A percentile compares a stretch with the other conserved stretches of the same genome.
Conservation (phyloP, 164 flowering plant genomes). For the Chimonanthus salicifolius region DNA sequence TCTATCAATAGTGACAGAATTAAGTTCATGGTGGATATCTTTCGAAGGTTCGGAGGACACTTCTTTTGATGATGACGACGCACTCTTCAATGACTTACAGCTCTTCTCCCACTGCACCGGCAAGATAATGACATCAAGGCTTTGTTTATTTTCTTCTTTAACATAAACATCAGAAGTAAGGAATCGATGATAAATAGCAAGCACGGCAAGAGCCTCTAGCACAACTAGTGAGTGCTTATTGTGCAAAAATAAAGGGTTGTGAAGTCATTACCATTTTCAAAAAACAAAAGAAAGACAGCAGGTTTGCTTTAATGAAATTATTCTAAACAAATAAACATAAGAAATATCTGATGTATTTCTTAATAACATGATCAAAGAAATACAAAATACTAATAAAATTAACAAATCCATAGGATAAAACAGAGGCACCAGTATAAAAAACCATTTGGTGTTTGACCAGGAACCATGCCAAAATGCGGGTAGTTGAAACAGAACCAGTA, state of each 20-base stretch:
- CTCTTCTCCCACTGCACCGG: conserved; percentile 72
- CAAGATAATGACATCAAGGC: conserved; percentile 1
- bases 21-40: conserved; percentile 75
- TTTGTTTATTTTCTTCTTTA: background rate
- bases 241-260: no score
- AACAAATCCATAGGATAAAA: background rate
- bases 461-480: background rate
- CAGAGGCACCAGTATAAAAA: background rate
- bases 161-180: background rate
- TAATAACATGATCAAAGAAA: background rate
- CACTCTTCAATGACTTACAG: conserved; percentile 43
- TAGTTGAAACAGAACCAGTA: no score
- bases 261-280: no score
- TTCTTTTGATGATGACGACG: conserved; percentile 22
- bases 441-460: background rate
- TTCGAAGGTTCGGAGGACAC: conserved; percentile 32
- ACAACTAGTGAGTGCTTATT: no score
- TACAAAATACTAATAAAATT: background rate
- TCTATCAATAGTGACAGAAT: conserved; percentile 36
- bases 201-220: background rate
- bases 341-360: background rate
- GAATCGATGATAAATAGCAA: background rate
- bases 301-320: background rate
- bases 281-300: no score
- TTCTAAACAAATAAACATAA: background rate